These are phyloP conservation scores for Sporothrix schenckii DNA, from an alignment of 2,329 filamentous ascomycete genomes.

Conservation along the genomic window DNA sequence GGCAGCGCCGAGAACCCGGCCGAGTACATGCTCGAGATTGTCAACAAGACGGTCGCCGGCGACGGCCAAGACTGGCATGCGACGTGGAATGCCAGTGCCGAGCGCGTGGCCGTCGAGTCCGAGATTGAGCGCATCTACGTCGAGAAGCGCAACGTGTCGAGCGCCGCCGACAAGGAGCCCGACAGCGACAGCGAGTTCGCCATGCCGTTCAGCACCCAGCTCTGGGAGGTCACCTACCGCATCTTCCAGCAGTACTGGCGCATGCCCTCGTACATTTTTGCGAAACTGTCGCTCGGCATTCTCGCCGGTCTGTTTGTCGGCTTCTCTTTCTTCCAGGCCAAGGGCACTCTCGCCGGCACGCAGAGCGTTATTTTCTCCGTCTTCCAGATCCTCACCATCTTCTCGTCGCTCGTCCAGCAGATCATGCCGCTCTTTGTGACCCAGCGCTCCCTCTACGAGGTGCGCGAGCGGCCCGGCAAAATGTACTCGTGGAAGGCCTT, in stretches of 20 bases:
- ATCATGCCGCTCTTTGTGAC: conserved; percentile 69
- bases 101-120: conserved; percentile 70
- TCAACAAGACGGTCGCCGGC: conserved; percentile 50
- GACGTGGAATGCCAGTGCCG: conserved; percentile 45
- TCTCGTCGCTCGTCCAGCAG: conserved; percentile 61
- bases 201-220: conserved; percentile 64
- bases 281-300: conserved; percentile 62
- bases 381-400: conserved; percentile 63
- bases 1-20: conserved; percentile 74
- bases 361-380: conserved; percentile 66
- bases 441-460: conserved; percentile 68
- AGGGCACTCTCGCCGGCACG: conserved; percentile 61
- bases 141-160: conserved; percentile 44
- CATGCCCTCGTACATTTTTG: conserved; percentile 73
- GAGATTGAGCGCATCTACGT: conserved; percentile 50
- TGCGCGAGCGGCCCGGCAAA: conserved; percentile 65
- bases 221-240: conserved; percentile 62
- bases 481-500: conserved; percentile 69
- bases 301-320: conserved; percentile 60
- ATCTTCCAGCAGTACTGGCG: conserved; percentile 81
- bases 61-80: conserved; percentile 67
- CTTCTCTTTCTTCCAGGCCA: conserved; percentile 63
- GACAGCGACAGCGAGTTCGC: conserved; percentile 64
- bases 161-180: conserved; percentile 47
- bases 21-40: conserved; percentile 73